A percentile compares a stretch with the other conserved stretches of the same genome.
phyloP scores from a whole-genome alignment of 2,329 filamentous ascomycete genomes.

The Microascus cirrosus region DNA sequence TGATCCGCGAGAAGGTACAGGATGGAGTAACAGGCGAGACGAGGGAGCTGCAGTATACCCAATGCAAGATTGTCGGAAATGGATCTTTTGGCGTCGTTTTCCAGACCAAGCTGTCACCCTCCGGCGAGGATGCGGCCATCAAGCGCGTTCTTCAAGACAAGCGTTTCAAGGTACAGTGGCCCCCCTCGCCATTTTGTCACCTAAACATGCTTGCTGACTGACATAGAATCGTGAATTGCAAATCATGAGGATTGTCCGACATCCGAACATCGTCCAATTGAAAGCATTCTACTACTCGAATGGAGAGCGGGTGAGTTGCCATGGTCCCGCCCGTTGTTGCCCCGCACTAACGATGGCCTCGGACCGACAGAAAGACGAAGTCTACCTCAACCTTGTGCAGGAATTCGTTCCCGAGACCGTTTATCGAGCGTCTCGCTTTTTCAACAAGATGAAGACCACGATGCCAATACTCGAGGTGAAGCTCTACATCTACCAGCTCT shows the following conservation, averaged over 20 bases:
- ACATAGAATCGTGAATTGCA: constrained; percentile 91
- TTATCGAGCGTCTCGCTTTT: constrained; percentile 94
- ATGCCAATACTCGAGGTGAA: constrained; percentile 99
- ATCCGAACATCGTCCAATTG: constrained; percentile 96
- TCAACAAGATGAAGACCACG: constrained; percentile 99
- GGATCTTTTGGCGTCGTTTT: constrained; percentile 98
- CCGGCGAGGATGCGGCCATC: constrained; percentile 95
- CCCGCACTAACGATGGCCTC: constrained; percentile 6
- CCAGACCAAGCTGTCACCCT: constrained; percentile 97
- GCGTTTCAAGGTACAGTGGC: constrained; percentile 76
- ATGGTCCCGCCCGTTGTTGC: not conserved
- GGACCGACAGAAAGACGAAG: constrained; percentile 72
- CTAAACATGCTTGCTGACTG: not conserved
- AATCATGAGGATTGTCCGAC: constrained; percentile 98
- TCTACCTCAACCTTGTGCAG: constrained; percentile 95
- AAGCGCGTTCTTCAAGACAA: constrained; percentile 99
- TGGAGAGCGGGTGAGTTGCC: constrained; percentile 70
- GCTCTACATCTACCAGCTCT: constrained; percentile 98
- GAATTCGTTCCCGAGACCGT: constrained; percentile 98
- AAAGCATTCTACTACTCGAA: constrained; percentile 99
- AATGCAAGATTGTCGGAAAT: constrained; percentile 99
- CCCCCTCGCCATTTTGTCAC: not conserved
- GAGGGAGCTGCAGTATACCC: constrained; percentile 93
- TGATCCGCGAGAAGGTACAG: constrained; percentile 97
- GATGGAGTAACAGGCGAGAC: constrained; percentile 96